These are phyloP conservation scores for Debaryomyces robertsiae DNA, from an alignment of 1,139 yeast genomes.

Conservation along the genomic window DNA sequence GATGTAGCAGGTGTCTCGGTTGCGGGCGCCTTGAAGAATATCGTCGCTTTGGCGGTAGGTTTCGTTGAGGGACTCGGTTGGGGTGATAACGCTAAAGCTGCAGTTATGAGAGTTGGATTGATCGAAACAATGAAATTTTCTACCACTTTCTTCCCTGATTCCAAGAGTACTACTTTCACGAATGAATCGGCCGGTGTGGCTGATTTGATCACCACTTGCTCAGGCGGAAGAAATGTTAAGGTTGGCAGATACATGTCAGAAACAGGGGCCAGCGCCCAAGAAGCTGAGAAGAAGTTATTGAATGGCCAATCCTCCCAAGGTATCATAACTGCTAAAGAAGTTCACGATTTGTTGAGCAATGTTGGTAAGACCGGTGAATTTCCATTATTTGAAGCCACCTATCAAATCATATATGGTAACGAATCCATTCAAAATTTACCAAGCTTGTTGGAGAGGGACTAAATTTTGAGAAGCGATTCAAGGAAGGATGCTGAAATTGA, in stretches of 20 bases:
- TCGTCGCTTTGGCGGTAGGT: constrained; percentile 52
- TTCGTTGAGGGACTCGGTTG: constrained; percentile 53
- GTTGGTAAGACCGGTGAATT: constrained; percentile 37
- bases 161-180: constrained; percentile 43
- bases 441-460: constrained; percentile 31
- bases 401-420: constrained; percentile 46
- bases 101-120: constrained; percentile 51
- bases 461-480: background rate
- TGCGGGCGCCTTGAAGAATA: constrained; percentile 53
- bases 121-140: constrained; percentile 48
- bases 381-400: constrained; percentile 53
- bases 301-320: constrained; percentile 57
- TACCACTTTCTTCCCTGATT: constrained; percentile 44
- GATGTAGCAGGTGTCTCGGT: constrained; percentile 53
- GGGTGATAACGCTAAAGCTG: constrained; percentile 57
- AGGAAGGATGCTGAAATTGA: constrained; percentile 1
- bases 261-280: constrained; percentile 46
- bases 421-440: constrained; percentile 49
- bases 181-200: constrained; percentile 55
- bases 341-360: constrained; percentile 45
- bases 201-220: constrained; percentile 51
- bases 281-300: constrained; percentile 47
- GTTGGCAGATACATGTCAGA: constrained; percentile 52
- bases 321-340: constrained; percentile 50
- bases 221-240: constrained; percentile 54